Percentiles rank a stretch among this genome's conserved stretches.
These are phyloP conservation scores for Nevesoporus exiguus DNA, from an alignment of 768 basidiomycete species.

Conservation along the genomic window DNA sequence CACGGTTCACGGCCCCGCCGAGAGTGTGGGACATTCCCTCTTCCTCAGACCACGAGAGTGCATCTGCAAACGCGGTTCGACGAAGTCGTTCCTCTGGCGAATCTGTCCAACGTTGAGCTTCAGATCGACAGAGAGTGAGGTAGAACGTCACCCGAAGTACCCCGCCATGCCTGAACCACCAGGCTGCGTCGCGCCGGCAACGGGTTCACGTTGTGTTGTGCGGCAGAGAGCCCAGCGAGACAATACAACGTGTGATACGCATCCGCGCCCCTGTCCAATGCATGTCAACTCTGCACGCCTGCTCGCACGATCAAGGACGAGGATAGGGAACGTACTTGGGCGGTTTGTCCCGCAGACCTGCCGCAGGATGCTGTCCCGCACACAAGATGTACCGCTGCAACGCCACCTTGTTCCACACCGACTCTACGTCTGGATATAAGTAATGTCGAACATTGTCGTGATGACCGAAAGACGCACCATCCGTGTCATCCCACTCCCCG, in stretches of 20 bases:
- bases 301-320: background rate
- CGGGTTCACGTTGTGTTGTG: constrained; percentile 74
- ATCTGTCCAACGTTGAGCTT: constrained; percentile 24
- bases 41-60: constrained; percentile 67
- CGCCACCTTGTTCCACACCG: constrained; percentile 57
- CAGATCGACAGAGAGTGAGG: background rate
- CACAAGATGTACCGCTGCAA: constrained; percentile 85
- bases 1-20: constrained; percentile 58
- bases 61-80: constrained; percentile 47
- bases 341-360: constrained; percentile 93
- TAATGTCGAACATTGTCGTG: too few species aligned
- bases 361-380: constrained; percentile 81
- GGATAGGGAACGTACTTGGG: constrained; percentile 57
- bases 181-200: constrained; percentile 37
- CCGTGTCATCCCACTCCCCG: constrained; percentile 60
- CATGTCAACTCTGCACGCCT: background rate
- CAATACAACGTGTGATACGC: constrained; percentile 95
- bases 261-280: constrained; percentile 64
- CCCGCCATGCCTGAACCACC: constrained; percentile 40
- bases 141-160: constrained; percentile 14
- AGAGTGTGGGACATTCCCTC: constrained; percentile 53
- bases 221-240: constrained; percentile 81
- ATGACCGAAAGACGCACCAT: constrained; percentile 43
- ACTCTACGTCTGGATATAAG: constrained; percentile 33
- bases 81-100: constrained; percentile 29